These are phyloP conservation scores for Lentinus tigrinus DNA, from an alignment of 768 basidiomycete species.

Conservation along the genomic window DNA sequence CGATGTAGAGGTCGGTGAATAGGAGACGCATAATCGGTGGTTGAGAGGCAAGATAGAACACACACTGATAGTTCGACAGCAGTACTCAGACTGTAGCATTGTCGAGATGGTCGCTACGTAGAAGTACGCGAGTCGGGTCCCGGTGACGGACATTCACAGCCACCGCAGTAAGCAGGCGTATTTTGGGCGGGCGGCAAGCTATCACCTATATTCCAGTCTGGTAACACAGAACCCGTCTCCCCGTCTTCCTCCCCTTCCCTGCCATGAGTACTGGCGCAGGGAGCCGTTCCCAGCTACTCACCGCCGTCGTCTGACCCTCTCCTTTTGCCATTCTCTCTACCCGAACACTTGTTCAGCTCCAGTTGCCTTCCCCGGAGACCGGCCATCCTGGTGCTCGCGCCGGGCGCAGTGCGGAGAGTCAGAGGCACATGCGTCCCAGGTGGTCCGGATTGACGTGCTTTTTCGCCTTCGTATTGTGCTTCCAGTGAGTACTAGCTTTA, in stretches of 20 bases:
- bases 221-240: not conserved
- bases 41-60: no score
- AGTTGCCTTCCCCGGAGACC: not conserved
- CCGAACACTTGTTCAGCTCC: not conserved
- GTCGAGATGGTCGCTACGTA: no score
- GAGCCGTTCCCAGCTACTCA: conserved; percentile 1
- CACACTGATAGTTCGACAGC: no score
- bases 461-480: not conserved
- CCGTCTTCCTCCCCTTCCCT: conserved; percentile 5
- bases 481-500: conserved; percentile 4
- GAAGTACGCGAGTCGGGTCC: no score
- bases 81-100: no score
- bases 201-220: not conserved
- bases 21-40: no score
- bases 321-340: not conserved
- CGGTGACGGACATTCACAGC: not conserved
- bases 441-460: conserved; percentile 1
- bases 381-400: not conserved
- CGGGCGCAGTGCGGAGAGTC: conserved; percentile 12
- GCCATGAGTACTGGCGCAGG: conserved; percentile 13
- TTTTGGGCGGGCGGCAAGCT: not conserved
- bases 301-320: not conserved
- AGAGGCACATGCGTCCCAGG: conserved; percentile 15
- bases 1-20: no score
- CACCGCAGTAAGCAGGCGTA: not conserved